Conservation (phyloP, 345 rosid genomes). For the Acer saccharum region DNA sequence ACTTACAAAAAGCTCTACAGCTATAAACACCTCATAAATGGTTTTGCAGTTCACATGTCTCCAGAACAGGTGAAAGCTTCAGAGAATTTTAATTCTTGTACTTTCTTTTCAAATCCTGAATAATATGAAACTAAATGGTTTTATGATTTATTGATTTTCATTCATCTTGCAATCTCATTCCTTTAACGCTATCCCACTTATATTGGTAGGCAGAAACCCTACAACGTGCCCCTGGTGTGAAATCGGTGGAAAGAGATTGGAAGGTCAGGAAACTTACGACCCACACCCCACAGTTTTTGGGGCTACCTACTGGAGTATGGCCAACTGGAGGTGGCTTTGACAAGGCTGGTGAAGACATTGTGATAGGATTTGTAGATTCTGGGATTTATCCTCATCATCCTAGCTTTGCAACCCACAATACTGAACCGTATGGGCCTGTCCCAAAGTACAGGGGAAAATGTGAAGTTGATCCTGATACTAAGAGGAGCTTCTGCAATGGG, state of each 20-base stretch:
- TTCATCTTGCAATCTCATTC: conserved; percentile 21
- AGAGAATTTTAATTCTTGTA: not conserved
- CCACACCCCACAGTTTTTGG: conserved; percentile 95
- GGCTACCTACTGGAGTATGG: conserved; percentile 98
- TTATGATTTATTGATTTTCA: conserved; percentile 8
- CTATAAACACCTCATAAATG: conserved; percentile 93
- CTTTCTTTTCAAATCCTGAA: conserved; percentile 1
- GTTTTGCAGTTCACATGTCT: conserved; percentile 84
- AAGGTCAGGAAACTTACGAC: conserved; percentile 94
- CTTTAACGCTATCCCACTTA: conserved; percentile 45
- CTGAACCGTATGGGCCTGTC: conserved; percentile 81
- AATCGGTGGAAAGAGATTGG: conserved; percentile 92
- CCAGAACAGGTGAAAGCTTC: conserved; percentile 81
- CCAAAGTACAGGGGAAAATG: conserved; percentile 94
- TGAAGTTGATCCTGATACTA: conserved; percentile 77
- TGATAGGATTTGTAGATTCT: conserved; percentile 94
- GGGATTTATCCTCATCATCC: conserved; percentile 95
- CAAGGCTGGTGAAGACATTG: conserved; percentile 92
- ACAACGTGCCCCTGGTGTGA: conserved; percentile 75
- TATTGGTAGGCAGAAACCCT: conserved; percentile 91
- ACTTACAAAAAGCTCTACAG: conserved; percentile 89
- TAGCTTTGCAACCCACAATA: conserved; percentile 69
- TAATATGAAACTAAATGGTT: not conserved
- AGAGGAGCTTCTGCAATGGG: conserved; percentile 77
- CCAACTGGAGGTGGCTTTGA: conserved; percentile 98